Percentiles rank a stretch among this genome's conserved stretches.
Conservation (phyloP, 176 grass and related monocot species). For the Carex cristatella region DNA sequence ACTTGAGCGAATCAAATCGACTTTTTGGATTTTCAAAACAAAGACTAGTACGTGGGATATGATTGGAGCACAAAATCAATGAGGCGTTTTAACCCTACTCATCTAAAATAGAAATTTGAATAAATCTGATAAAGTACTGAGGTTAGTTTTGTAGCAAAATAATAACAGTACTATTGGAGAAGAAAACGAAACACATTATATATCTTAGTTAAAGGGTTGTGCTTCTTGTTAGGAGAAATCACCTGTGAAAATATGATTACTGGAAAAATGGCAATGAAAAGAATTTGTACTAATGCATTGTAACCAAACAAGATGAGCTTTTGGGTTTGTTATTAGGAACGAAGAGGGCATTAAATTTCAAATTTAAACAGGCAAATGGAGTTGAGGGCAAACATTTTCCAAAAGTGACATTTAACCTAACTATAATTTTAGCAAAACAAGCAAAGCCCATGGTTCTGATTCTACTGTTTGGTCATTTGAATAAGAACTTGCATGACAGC, state of each 20-base stretch:
- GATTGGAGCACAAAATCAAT: too few relatives aligned
- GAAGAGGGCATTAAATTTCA: slow-evolving; percentile 6
- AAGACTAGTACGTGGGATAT: too few relatives aligned
- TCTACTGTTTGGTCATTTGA: slow-evolving; percentile 17
- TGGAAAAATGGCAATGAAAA: not conserved
- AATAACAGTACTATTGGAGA: not conserved
- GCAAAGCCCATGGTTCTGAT: not conserved
- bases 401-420: slow-evolving; percentile 24
- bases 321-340: not conserved
- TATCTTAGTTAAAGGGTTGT: not conserved
- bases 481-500: slow-evolving; percentile 17
- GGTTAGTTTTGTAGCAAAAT: not conserved
- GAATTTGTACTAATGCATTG: not conserved
- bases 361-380: not conserved
- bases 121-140: not conserved
- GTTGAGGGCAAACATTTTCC: not conserved
- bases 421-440: not conserved
- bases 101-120: not conserved
- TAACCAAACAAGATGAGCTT: not conserved
- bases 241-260: not conserved
- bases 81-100: too few relatives aligned
- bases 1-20: too few relatives aligned
- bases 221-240: not conserved
- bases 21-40: too few relatives aligned
- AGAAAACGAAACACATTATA: not conserved